phyloP scores from a whole-genome alignment of 805 yeast species.

The Jamesozyma piceae region DNA sequence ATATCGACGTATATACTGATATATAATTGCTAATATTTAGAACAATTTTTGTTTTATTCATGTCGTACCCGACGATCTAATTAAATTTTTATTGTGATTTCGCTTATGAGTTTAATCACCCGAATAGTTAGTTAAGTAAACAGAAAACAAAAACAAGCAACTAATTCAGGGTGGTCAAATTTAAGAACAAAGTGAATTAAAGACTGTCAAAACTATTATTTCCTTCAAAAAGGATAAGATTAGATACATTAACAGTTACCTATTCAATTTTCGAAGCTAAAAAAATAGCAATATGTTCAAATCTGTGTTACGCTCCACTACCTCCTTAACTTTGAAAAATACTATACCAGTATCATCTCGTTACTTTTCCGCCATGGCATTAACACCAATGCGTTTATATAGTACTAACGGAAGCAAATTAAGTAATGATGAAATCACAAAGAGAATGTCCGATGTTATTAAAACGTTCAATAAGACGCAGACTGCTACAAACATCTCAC shows the following conservation, averaged over 20 bases:
- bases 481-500: conserved; percentile 33
- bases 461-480: conserved; percentile 54
- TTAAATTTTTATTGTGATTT: neutral
- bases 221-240: neutral
- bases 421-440: conserved; percentile 68
- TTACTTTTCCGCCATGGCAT: neutral
- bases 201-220: too few relatives aligned
- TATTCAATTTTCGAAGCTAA: too few relatives aligned
- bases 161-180: neutral
- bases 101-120: neutral
- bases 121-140: too few relatives aligned
- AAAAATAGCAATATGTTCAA: conserved; percentile 1
- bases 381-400: conserved; percentile 35
- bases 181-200: too few relatives aligned
- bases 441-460: conserved; percentile 73
- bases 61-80: neutral
- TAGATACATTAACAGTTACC: neutral
- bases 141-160: neutral
- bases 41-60: neutral
- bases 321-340: neutral
- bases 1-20: too few relatives aligned
- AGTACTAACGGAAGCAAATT: conserved; percentile 40
- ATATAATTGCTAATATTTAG: neutral
- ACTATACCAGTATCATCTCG: neutral
- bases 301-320: conserved; percentile 2